Conservation (phyloP, 352 stramenopile species). For the Phytophthora lateralis region DNA sequence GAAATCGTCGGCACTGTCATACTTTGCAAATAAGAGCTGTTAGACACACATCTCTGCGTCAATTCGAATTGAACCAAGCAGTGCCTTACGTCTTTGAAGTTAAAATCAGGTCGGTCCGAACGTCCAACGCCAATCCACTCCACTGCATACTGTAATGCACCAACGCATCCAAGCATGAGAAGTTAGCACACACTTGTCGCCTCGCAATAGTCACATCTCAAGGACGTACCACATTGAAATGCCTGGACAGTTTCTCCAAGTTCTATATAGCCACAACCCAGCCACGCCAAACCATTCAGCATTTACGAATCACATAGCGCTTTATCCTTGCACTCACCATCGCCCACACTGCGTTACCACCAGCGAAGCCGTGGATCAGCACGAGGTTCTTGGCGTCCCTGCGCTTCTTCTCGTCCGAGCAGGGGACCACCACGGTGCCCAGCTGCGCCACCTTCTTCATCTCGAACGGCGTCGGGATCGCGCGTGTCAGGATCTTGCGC, state of each 20-base stretch:
- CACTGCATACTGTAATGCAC: slow-evolving; percentile 65
- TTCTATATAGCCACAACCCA: slow-evolving; percentile 46
- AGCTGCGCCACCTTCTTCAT: slow-evolving; percentile 83
- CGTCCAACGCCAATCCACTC: slow-evolving; percentile 85
- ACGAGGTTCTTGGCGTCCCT: slow-evolving; percentile 70
- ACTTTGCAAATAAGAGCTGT: slow-evolving; percentile 36
- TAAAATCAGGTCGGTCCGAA: slow-evolving; percentile 79
- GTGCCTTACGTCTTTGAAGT: slow-evolving; percentile 64
- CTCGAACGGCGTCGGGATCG: slow-evolving; percentile 57
- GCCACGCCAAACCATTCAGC: not conserved
- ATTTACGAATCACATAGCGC: not conserved
- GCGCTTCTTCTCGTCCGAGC: slow-evolving; percentile 60
- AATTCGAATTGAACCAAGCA: not conserved
- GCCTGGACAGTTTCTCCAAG: slow-evolving; percentile 67
- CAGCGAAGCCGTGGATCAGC: slow-evolving; percentile 81
- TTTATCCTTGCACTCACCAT: slow-evolving; percentile 37
- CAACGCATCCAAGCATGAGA: not conserved
- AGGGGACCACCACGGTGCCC: slow-evolving; percentile 82
- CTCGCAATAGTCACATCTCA: too few relatives aligned
- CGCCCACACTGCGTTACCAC: slow-evolving; percentile 84
- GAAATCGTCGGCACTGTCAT: slow-evolving; percentile 79
- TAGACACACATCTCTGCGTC: too few relatives aligned
- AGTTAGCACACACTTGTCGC: not conserved
- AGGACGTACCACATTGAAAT: slow-evolving; percentile 83
- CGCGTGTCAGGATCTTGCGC: slow-evolving; percentile 59